phyloP scores from a whole-genome alignment of 345 rosid genomes.

The Citrus glauca region DNA sequence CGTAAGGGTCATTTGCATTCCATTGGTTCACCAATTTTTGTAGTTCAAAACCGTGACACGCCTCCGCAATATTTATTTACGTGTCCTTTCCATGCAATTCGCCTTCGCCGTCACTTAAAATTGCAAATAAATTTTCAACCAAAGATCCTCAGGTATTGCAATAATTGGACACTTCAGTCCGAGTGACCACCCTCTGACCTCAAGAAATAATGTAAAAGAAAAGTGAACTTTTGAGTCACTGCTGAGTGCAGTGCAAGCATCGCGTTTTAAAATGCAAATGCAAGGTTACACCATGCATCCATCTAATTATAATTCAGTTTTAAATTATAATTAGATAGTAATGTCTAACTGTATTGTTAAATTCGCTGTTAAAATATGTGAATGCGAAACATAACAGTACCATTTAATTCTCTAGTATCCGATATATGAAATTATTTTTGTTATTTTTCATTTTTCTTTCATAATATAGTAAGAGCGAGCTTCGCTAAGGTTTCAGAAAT shows the following conservation, averaged over 20 bases:
- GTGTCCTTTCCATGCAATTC: neutral
- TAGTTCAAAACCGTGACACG: conserved; percentile 1
- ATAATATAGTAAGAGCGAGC: neutral
- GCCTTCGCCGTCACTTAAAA: neutral
- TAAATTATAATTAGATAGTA: neutral
- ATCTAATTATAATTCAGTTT: neutral
- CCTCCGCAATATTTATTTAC: conserved; percentile 2
- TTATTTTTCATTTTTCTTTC: neutral
- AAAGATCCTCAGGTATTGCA: neutral
- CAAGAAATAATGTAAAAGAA: neutral
- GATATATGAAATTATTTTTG: neutral
- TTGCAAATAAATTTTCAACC: conserved; percentile 1
- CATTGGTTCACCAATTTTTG: conserved; percentile 11
- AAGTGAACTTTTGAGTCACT: neutral
- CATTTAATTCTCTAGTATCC: no score
- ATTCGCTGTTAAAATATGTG: no score
- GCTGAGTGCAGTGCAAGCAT: neutral
- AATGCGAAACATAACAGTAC: no score
- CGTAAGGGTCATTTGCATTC: conserved; percentile 1
- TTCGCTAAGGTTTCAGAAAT: neutral
- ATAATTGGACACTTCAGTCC: neutral
- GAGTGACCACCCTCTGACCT: no score
- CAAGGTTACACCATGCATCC: neutral
- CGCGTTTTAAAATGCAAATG: neutral
- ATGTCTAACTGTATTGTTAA: no score